phyloP scores from a whole-genome alignment of 176 grass and related monocot genomes.

The Oryza officinalis region DNA sequence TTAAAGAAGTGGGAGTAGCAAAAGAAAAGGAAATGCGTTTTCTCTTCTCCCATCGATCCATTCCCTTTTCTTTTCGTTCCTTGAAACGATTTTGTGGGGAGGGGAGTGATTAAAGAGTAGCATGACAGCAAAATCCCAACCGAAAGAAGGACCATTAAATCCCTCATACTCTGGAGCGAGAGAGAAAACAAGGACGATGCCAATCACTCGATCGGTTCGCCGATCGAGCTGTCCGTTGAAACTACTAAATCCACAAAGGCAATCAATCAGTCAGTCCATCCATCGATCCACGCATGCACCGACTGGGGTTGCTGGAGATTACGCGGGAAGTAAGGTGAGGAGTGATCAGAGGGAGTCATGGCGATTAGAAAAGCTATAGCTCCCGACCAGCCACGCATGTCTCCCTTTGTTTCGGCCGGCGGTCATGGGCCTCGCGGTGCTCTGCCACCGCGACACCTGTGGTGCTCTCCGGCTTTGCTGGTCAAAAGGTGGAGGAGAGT shows the following conservation, averaged over 20 bases:
- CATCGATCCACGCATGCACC: background rate
- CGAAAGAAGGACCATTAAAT: background rate
- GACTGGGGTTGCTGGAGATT: constrained; percentile 4
- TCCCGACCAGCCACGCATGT: constrained; percentile 21
- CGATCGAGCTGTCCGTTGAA: constrained; percentile 25
- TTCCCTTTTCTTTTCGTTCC: background rate
- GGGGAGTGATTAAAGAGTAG: constrained; percentile 10
- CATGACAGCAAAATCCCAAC: constrained; percentile 44
- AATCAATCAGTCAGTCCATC: background rate
- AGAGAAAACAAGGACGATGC: background rate
- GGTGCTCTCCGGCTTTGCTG: background rate
- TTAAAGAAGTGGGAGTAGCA: background rate
- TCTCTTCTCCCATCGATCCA: background rate
- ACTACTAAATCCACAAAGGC: constrained; percentile 1
- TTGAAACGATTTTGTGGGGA: background rate
- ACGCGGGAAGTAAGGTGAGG: constrained; percentile 9
- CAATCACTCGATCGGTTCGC: constrained; percentile 29
- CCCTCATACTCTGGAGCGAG: constrained; percentile 42
- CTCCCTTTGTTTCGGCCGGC: constrained; percentile 16
- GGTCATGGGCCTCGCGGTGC: constrained; percentile 23
- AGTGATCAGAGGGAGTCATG: background rate
- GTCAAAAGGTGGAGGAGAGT: background rate
- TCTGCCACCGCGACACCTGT: constrained; percentile 29
- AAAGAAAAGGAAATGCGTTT: background rate
- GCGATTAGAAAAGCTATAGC: constrained; percentile 11